phyloP scores from a whole-genome alignment of 176 grass and related monocot species.

The Chrysopogon serrulatus region DNA sequence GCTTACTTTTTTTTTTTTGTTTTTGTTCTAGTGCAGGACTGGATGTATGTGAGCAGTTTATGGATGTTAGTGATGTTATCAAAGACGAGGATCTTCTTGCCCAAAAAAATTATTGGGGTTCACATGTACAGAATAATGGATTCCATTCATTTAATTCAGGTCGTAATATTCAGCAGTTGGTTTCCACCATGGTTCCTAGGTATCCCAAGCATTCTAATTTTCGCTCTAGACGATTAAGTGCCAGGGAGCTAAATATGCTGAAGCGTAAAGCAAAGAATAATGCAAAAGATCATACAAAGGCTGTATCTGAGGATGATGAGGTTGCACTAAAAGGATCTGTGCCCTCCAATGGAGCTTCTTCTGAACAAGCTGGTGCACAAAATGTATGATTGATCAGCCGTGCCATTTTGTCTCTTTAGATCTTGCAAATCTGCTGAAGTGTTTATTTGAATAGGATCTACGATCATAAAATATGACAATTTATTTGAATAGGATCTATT shows the following conservation, averaged over 20 bases:
- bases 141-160: constrained; percentile 52
- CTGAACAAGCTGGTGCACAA: constrained; percentile 44
- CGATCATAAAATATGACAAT: not conserved
- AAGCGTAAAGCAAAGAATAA: constrained; percentile 92
- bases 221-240: constrained; percentile 75
- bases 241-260: constrained; percentile 86
- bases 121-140: constrained; percentile 57
- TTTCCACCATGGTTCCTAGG: constrained; percentile 80
- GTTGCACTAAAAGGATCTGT: constrained; percentile 31
- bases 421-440: not conserved
- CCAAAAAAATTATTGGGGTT: constrained; percentile 53
- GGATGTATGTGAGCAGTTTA: constrained; percentile 99
- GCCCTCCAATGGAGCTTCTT: constrained; percentile 45
- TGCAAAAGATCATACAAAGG: constrained; percentile 90
- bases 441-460: not conserved
- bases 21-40: constrained; percentile 65
- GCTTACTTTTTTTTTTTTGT: not conserved
- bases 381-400: constrained; percentile 43
- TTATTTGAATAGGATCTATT: not conserved
- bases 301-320: constrained; percentile 73
- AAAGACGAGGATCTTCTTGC: constrained; percentile 96
- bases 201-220: constrained; percentile 45
- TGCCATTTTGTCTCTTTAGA: not conserved
- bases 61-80: constrained; percentile 97
- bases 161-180: constrained; percentile 90